Percentiles rank a stretch among this genome's conserved stretches.
These are phyloP conservation scores for Cystofilobasidium macerans DNA, from an alignment of 768 basidiomycete genomes.

Conservation along the genomic window DNA sequence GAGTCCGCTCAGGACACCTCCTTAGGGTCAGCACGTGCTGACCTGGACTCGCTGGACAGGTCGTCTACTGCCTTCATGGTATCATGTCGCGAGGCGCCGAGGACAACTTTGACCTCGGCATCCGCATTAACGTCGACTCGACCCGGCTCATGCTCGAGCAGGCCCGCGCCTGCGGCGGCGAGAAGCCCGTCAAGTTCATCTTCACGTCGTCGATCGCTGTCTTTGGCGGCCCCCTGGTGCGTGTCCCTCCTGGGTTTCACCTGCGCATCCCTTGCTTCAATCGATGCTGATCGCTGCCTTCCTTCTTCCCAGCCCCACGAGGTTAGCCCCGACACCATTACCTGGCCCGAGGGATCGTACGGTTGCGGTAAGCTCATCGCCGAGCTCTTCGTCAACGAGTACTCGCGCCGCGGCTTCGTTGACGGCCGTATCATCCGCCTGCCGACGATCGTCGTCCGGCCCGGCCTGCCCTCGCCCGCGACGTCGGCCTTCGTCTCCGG, in stretches of 20 bases:
- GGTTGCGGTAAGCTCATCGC: constrained; percentile 37
- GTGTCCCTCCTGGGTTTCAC: constrained; percentile 1
- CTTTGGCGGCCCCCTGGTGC: constrained; percentile 45
- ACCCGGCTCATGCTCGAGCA: constrained; percentile 42
- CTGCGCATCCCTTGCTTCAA: neutral
- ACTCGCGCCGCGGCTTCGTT: constrained; percentile 35
- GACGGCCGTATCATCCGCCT: constrained; percentile 37
- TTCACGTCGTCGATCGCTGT: constrained; percentile 53
- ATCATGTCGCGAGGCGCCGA: constrained; percentile 57
- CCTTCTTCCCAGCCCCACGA: neutral
- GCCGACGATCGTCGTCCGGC: constrained; percentile 37
- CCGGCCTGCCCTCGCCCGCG: constrained; percentile 37
- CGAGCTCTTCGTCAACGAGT: constrained; percentile 38
- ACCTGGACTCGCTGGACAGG: constrained; percentile 38
- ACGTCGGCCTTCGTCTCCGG: constrained; percentile 40
- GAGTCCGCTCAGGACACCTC: too few species aligned
- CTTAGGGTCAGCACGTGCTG: constrained; percentile 39
- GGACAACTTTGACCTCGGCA: constrained; percentile 50
- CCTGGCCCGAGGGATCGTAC: constrained; percentile 37
- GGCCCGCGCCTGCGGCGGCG: constrained; percentile 29
- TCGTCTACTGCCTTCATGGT: constrained; percentile 37
- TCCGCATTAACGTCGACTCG: constrained; percentile 46
- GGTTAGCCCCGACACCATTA: constrained; percentile 28
- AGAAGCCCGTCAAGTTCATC: constrained; percentile 45
- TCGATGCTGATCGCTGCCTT: neutral